phyloP scores from a whole-genome alignment of 2,329 filamentous ascomycete genomes.

The Fusarium continuum region DNA sequence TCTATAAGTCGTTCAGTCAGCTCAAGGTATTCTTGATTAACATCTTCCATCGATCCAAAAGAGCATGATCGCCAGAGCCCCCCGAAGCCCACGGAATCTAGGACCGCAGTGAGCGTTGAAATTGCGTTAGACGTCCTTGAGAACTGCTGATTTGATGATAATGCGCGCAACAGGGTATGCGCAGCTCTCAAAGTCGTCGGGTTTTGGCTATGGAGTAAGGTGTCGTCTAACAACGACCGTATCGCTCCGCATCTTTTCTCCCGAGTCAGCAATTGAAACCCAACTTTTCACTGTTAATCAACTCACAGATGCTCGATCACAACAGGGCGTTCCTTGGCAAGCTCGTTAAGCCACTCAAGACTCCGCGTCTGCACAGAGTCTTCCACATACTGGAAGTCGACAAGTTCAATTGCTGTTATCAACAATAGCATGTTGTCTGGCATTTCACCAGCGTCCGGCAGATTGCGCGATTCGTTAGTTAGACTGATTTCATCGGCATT shows the following conservation, averaged over 20 bases:
- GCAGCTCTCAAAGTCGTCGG: constrained; percentile 67
- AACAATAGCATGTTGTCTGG: constrained; percentile 70
- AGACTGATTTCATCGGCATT: constrained; percentile 51
- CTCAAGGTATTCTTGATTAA: constrained; percentile 51
- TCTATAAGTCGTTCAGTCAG: constrained; percentile 70
- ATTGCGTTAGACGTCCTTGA: constrained; percentile 58
- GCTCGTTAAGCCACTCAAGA: constrained; percentile 66
- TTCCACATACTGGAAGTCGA: constrained; percentile 73
- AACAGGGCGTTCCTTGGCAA: constrained; percentile 63
- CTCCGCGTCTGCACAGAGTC: constrained; percentile 68
- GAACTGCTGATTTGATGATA: constrained; percentile 65
- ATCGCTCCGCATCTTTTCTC: constrained; percentile 63
- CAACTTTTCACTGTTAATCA: no score
- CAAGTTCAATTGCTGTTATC: constrained; percentile 69
- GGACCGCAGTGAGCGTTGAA: constrained; percentile 59
- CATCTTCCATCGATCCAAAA: constrained; percentile 54
- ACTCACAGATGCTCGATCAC: constrained; percentile 69
- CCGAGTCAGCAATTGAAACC: not conserved
- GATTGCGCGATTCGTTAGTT: constrained; percentile 37
- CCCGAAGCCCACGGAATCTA: constrained; percentile 69
- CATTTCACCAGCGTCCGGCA: constrained; percentile 54
- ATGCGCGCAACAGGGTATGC: constrained; percentile 66
- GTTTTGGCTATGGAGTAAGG: constrained; percentile 71
- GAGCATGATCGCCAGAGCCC: constrained; percentile 69
- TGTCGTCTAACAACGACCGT: constrained; percentile 66